A percentile compares a stretch with the other conserved stretches of the same genome.
Conservation (phyloP, 768 basidiomycete genomes). For the Mycena sanguinolenta region DNA sequence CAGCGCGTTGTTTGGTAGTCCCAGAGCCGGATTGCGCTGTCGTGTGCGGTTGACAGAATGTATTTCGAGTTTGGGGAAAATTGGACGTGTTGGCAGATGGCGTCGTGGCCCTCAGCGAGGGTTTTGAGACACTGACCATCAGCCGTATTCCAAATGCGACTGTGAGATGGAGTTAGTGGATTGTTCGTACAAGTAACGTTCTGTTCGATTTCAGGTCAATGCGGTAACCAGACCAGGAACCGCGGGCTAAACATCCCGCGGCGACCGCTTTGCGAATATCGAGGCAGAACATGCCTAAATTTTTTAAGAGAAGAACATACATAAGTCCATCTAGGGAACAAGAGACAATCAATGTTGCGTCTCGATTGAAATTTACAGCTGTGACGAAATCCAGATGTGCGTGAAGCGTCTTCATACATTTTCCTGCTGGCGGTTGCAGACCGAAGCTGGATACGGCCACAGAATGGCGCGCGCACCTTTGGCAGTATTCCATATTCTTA, state of each 20-base stretch:
- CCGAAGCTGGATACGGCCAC: conserved; percentile 23
- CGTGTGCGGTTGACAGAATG: conserved; percentile 93
- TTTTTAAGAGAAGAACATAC: conserved; percentile 60
- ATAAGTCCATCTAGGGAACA: conserved; percentile 95
- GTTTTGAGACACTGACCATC: conserved; percentile 97
- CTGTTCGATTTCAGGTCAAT: too few relatives aligned
- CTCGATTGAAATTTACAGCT: conserved; percentile 93
- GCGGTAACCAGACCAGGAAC: too few relatives aligned
- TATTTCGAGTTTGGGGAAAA: conserved; percentile 98
- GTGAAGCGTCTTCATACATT: conserved; percentile 86
- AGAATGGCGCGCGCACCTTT: conserved; percentile 65
- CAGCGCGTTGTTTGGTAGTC: conserved; percentile 93
- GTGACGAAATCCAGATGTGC: conserved; percentile 97
- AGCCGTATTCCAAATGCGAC: conserved; percentile 95
- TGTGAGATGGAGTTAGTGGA: conserved; percentile 47
- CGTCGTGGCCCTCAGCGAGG: conserved; percentile 89
- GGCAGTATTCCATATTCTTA: conserved; percentile 92
- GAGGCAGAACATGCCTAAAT: background rate
- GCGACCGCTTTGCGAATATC: too few relatives aligned
- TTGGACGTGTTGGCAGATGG: conserved; percentile 89
- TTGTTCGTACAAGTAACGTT: background rate
- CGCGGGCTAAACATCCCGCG: too few relatives aligned
- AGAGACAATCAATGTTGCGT: conserved; percentile 92
- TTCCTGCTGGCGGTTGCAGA: conserved; percentile 63
- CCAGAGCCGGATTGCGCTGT: conserved; percentile 94